A percentile compares a stretch with the other conserved stretches of the same genome.
Evolutionary conservation across 176 grass and related monocot genomes (phyloP).

Genomic region (Oropetium thomaeum): DNA sequence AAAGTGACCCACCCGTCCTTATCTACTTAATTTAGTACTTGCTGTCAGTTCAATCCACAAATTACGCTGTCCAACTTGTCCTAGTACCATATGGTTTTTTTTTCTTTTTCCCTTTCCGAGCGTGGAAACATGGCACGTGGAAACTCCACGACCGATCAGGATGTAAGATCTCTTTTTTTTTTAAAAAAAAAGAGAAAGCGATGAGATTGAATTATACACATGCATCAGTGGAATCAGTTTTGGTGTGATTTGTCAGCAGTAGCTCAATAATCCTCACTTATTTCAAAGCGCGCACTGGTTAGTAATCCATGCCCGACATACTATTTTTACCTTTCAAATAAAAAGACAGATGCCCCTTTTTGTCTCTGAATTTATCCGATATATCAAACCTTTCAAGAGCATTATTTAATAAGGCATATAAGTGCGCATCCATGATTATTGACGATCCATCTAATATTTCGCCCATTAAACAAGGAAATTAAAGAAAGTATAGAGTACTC

Average conservation of each 20-base stretch:
- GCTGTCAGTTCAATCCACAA: slow-evolving; percentile 29
- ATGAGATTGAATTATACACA: neutral
- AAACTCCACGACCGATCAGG: too few species aligned
- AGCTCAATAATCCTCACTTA: neutral
- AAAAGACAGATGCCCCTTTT: neutral
- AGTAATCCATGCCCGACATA: too few species aligned
- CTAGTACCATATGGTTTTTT: neutral
- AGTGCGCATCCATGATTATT: neutral
- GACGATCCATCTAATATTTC: neutral
- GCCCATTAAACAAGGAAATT: neutral
- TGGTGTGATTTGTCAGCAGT: too few species aligned
- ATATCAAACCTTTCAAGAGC: neutral
- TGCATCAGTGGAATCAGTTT: too few species aligned
- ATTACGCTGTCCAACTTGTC: neutral
- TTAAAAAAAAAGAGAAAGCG: too few species aligned
- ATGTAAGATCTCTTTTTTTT: too few species aligned
- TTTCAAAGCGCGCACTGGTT: too few species aligned
- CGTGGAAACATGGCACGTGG: too few species aligned
- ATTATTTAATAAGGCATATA: neutral
- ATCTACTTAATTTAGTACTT: slow-evolving; percentile 26
- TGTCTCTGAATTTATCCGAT: neutral
- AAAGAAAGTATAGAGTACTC: neutral
- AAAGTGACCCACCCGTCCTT: slow-evolving; percentile 4
- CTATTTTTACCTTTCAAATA: too few species aligned
- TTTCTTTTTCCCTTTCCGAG: neutral